Percentiles rank a stretch among this genome's conserved stretches.
Evolutionary conservation across 164 flowering plant species (phyloP).

Genomic region (Amborella trichopoda): DNA sequence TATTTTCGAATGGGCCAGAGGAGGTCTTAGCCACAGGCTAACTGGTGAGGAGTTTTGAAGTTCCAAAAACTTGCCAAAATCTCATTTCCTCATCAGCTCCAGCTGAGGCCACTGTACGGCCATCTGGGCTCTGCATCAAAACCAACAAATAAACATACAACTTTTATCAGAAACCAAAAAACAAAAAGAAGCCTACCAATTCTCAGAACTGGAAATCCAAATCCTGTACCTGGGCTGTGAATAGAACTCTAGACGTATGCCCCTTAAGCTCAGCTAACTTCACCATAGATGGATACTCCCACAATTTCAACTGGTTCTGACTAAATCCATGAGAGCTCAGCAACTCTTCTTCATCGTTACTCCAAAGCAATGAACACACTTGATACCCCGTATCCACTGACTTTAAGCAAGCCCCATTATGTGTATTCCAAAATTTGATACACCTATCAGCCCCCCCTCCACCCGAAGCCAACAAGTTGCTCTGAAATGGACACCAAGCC

Average conservation of each 20-base stretch:
- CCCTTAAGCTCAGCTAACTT: conserved; percentile 3
- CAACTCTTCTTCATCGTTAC: not conserved
- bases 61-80: conserved; percentile 6
- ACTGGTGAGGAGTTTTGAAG: too few species aligned
- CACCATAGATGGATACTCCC: conserved; percentile 4
- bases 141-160: too few species aligned
- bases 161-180: too few species aligned
- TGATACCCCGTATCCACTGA: conserved; percentile 2
- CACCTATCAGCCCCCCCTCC: conserved; percentile 4
- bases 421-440: conserved; percentile 4
- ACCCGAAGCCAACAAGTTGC: conserved; percentile 4
- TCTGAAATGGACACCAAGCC: conserved; percentile 4
- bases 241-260: conserved; percentile 2
- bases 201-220: too few species aligned
- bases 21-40: too few species aligned
- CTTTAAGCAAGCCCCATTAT: not conserved
- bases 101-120: conserved; percentile 5
- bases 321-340: conserved; percentile 6
- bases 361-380: conserved; percentile 6
- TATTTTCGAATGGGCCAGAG: too few species aligned
- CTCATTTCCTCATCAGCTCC: conserved; percentile 4
- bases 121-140: conserved; percentile 5
- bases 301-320: conserved; percentile 3
- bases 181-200: too few species aligned
- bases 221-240: conserved; percentile 5